Base-by-base conservation (phyloP, 1,139 yeast genomes). In the Diutina catenulata region DNA sequence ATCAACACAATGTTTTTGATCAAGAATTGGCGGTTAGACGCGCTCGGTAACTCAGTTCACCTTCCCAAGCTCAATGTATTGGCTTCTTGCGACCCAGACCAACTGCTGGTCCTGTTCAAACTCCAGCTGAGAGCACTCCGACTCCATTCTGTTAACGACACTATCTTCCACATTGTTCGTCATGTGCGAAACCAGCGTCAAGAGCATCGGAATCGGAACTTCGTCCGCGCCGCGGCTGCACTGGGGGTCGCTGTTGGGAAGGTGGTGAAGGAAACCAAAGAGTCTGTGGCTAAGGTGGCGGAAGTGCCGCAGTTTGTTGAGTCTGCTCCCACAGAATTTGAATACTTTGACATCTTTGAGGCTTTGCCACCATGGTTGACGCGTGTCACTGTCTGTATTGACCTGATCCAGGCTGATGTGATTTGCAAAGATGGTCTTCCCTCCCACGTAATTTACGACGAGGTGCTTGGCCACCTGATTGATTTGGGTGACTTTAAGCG, bases 381-480 rank as follows among this genome's bases (percentile, higher is more conserved):
- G 2, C 48, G 57, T 2, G 44, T 63, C 8, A 57, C 53, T 42
- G 39, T 60, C 19, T 51, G 50, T 18, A 43, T 63, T 10, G 42
- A 56, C 3, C 47, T 53, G 16, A 38, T 64, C 15, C 61, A 59
- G 40, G 53, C 60, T 1, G 67, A 63, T 41, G 51, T 67, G 11
- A 53, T 63, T 14, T 65, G 71, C 43, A 64, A 64, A 40, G 73
- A 67, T 42, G 61, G 62, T 4, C 49, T 68, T 15, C 73, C 73
- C 0, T 52, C 56, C 38, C 61, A 59, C 38, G 43, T 44, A 1
- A 47, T 60, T 9, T 48, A 38, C 32, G 66, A 62, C 37, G 49
- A 50, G 2, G 42, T 43, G 2, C 38, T 55, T 1, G 49, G 48
- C 3, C 43, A 54, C 32, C 53, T 59, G 5, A 45, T 62, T 16